phyloP scores from a whole-genome alignment of 768 basidiomycete genomes.

The Daedaleopsis sinensis region DNA sequence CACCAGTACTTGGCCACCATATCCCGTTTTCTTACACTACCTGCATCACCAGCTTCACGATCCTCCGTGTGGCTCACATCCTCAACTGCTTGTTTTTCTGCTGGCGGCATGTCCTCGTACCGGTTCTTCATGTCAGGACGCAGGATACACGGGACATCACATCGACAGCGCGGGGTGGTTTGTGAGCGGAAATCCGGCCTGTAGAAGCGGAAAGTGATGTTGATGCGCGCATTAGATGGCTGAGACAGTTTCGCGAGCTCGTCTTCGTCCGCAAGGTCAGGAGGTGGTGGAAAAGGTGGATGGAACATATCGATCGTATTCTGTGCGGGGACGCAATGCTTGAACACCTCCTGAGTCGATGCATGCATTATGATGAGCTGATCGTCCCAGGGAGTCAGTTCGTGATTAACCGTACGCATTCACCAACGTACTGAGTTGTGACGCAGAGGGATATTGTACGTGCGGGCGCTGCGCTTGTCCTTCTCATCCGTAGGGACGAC shows the following conservation, averaged over 20 bases:
- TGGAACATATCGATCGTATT: slow-evolving; percentile 69
- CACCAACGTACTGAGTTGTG: slow-evolving; percentile 70
- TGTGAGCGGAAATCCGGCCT: slow-evolving; percentile 76
- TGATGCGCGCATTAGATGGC: slow-evolving; percentile 72
- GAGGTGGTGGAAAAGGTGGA: slow-evolving; percentile 43
- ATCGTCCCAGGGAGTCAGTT: not conserved
- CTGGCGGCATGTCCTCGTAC: slow-evolving; percentile 28
- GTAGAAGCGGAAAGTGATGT: slow-evolving; percentile 87
- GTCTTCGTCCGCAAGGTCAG: slow-evolving; percentile 8
- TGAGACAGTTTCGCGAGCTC: slow-evolving; percentile 29
- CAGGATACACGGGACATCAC: slow-evolving; percentile 69
- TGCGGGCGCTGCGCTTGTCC: slow-evolving; percentile 60
- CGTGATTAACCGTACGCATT: not conserved
- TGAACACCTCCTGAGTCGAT: slow-evolving; percentile 79
- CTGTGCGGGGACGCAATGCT: slow-evolving; percentile 79
- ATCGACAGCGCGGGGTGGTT: slow-evolving; percentile 72
- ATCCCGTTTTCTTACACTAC: slow-evolving; percentile 11
- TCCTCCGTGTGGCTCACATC: not conserved
- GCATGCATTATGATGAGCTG: slow-evolving; percentile 90
- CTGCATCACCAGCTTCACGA: not conserved
- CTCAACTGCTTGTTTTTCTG: not conserved
- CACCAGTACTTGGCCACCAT: slow-evolving; percentile 72
- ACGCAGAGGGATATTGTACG: slow-evolving; percentile 73
- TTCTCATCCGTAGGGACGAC: slow-evolving; percentile 68
- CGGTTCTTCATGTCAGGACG: slow-evolving; percentile 81